Percentiles rank a stretch among this genome's conserved stretches.
Conservation (phyloP, 73 alveolate genomes). For the Paramecium primaurelia region DNA sequence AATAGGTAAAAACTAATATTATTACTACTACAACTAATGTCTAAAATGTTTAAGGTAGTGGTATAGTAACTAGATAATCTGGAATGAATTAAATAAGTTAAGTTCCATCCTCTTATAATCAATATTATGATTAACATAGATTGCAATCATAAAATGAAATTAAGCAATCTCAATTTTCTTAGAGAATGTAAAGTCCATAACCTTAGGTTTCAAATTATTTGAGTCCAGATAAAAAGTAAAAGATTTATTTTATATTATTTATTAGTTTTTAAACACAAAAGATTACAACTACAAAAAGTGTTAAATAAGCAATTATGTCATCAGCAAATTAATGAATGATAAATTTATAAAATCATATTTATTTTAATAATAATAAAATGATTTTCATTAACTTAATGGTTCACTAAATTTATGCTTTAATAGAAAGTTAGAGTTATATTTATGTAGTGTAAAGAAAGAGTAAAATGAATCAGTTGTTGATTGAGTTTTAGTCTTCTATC, state of each 20-base stretch:
- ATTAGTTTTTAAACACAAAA: background rate
- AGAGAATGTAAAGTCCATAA: background rate
- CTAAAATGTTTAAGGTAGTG: background rate
- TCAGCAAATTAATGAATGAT: background rate
- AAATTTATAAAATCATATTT: background rate
- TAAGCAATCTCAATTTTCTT: background rate
- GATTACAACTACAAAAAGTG: background rate
- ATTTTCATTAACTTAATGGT: background rate
- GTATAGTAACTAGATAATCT: background rate
- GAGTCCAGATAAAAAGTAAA: constrained; percentile 23
- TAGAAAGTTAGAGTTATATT: background rate
- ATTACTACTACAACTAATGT: background rate
- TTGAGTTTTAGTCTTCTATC: background rate
- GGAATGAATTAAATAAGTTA: background rate
- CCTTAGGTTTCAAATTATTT: background rate
- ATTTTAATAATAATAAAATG: background rate
- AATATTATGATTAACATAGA: background rate
- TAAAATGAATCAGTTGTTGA: background rate
- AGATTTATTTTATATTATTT: background rate
- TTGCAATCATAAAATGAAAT: background rate
- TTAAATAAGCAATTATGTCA: constrained; percentile 16
- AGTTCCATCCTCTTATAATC: background rate
- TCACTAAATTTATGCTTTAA: background rate
- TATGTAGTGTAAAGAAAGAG: background rate
- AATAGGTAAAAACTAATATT: background rate